Percentiles rank a stretch among this genome's conserved stretches.
Conservation (phyloP, 495 filamentous ascomycete species). For the Margaritispora aquatica region DNA sequence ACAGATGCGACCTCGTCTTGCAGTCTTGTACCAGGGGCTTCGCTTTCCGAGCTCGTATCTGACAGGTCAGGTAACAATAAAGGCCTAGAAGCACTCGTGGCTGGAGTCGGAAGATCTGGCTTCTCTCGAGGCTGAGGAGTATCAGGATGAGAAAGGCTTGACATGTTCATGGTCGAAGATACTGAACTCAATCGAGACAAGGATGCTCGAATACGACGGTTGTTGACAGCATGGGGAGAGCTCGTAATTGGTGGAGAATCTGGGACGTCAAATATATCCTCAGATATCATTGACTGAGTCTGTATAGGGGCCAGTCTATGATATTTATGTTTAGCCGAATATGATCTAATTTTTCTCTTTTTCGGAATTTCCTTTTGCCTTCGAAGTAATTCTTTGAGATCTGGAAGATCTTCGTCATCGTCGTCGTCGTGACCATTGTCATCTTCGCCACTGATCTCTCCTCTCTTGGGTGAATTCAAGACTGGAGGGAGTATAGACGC, state of each 20-base stretch:
- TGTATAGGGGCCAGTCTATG: constrained; percentile 1
- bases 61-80: constrained; percentile 24
- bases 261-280: constrained; percentile 22
- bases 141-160: not conserved
- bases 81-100: constrained; percentile 16
- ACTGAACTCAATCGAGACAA: constrained; percentile 5
- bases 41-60: constrained; percentile 19
- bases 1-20: too few relatives aligned
- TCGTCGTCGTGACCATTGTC: constrained; percentile 5
- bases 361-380: constrained; percentile 2
- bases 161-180: constrained; percentile 4
- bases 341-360: constrained; percentile 16
- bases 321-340: constrained; percentile 12
- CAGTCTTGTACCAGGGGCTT: too few relatives aligned
- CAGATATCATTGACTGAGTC: not conserved
- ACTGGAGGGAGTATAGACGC: not conserved
- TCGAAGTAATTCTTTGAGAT: constrained; percentile 24
- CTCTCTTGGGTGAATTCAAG: not conserved
- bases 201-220: not conserved
- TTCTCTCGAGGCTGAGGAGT: not conserved
- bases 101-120: constrained; percentile 18
- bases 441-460: constrained; percentile 23
- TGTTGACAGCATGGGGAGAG: constrained; percentile 8
- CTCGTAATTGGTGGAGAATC: constrained; percentile 29
- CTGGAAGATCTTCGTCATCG: constrained; percentile 34